Evolutionary conservation across 1,284 basidiomycete species (phyloP).

Genomic region (Pholiota adiposa): DNA sequence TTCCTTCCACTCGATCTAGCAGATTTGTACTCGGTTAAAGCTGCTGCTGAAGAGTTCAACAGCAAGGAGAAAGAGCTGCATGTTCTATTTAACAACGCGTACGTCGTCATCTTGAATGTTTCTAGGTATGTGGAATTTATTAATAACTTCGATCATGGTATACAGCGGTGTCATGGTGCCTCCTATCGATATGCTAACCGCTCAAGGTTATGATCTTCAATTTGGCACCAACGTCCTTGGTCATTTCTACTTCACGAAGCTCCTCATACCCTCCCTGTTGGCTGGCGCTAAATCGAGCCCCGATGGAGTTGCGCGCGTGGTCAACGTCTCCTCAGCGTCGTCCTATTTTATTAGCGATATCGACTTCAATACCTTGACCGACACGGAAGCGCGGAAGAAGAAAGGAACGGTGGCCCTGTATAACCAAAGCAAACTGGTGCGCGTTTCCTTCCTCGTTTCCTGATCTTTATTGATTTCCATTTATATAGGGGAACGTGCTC

Average conservation of each 20-base stretch:
- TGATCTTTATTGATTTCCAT: too few relatives aligned
- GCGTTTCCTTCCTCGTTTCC: too few relatives aligned
- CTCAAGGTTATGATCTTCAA: not conserved
- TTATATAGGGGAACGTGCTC: conserved; percentile 48
- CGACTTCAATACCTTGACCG: conserved; percentile 36
- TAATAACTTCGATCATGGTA: not conserved
- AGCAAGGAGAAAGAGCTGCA: conserved; percentile 52
- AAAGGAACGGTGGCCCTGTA: conserved; percentile 38
- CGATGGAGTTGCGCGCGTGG: not conserved
- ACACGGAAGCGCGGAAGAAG: conserved; percentile 32
- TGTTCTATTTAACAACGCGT: conserved; percentile 58
- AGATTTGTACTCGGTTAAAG: not conserved
- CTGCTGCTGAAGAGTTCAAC: conserved; percentile 5
- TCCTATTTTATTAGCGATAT: conserved; percentile 30
- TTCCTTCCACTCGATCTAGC: not conserved
- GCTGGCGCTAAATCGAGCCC: not conserved
- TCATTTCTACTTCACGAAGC: not conserved
- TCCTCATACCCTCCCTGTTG: not conserved
- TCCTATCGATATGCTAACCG: not conserved
- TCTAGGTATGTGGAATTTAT: too few relatives aligned
- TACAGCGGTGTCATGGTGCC: conserved; percentile 48
- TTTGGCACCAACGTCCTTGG: not conserved
- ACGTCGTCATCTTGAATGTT: conserved; percentile 16
- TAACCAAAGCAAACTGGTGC: conserved; percentile 48
- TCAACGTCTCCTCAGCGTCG: conserved; percentile 31